Conservation (phyloP, 1,284 basidiomycete species). For the Exobasidium rhododendri region DNA sequence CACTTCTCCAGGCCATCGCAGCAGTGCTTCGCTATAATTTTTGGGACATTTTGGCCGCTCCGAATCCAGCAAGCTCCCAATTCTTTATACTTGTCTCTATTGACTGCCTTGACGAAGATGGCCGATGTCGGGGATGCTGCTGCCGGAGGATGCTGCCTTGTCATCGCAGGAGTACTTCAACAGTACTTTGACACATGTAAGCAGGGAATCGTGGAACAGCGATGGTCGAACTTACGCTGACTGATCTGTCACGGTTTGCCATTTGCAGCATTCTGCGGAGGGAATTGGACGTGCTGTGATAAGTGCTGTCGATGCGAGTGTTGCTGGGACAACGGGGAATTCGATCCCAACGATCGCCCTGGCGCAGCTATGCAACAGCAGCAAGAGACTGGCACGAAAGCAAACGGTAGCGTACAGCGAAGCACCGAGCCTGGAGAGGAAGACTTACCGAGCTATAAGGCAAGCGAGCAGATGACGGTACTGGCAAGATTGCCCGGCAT, state of each 20-base stretch:
- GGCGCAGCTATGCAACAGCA: not conserved
- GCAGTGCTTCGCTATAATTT: too few relatives aligned
- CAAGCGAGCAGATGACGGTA: not conserved
- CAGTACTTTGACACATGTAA: slow-evolving; percentile 11
- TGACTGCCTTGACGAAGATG: too few relatives aligned
- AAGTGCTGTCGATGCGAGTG: slow-evolving; percentile 16
- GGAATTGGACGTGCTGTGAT: slow-evolving; percentile 15
- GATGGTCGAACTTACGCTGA: not conserved
- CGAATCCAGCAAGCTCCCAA: too few relatives aligned
- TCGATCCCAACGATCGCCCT: slow-evolving; percentile 7
- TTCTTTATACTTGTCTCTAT: too few relatives aligned
- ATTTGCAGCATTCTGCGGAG: slow-evolving; percentile 3
- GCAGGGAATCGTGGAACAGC: not conserved
- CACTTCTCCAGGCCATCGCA: too few relatives aligned
- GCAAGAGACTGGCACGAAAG: not conserved
- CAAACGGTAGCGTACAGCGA: not conserved
- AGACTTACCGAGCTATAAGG: slow-evolving; percentile 1
- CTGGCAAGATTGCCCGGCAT: too few relatives aligned
- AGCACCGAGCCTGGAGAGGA: not conserved
- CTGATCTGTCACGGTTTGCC: not conserved
- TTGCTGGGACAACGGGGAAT: slow-evolving; percentile 17
- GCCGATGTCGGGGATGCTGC: not conserved
- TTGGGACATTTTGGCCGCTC: too few relatives aligned
- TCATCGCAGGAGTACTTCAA: slow-evolving; percentile 1
- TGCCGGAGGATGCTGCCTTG: slow-evolving; percentile 2